Conservation (phyloP, 345 rosid genomes). For the Populus alba region DNA sequence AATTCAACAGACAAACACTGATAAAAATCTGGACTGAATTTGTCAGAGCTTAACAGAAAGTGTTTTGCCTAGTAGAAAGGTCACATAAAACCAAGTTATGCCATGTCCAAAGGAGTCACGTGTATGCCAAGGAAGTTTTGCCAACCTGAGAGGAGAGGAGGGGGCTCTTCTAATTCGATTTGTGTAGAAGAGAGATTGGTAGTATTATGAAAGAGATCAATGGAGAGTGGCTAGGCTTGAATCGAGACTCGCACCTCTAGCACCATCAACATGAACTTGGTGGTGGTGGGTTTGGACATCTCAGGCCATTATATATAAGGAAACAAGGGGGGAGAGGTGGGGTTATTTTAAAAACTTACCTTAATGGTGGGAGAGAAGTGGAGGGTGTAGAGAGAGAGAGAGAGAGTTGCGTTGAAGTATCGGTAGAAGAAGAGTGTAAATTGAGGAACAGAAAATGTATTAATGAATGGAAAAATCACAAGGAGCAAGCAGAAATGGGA, state of each 20-base stretch:
- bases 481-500: conserved; percentile 25
- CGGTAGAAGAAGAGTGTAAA: conserved; percentile 56
- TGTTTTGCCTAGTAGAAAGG: neutral
- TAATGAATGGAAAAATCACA: conserved; percentile 46
- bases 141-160: conserved; percentile 20
- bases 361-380: conserved; percentile 67
- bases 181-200: neutral
- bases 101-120: neutral
- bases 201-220: neutral
- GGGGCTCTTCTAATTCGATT: conserved; percentile 18
- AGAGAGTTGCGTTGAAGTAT: conserved; percentile 47
- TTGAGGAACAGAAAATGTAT: conserved; percentile 52
- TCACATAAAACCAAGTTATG: neutral
- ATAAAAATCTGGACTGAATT: neutral
- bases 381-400: conserved; percentile 28
- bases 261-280: conserved; percentile 5
- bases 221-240: conserved; percentile 11
- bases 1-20: neutral
- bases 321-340: conserved; percentile 31
- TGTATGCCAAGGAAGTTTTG: conserved; percentile 13
- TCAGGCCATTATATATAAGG: conserved; percentile 56
- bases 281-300: conserved; percentile 32
- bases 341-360: conserved; percentile 59
- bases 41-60: neutral
- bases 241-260: conserved; percentile 10